Percentiles rank a stretch among this genome's conserved stretches.
Conservation (phyloP, 208 protist species). For the Trypanosoma congolense region DNA sequence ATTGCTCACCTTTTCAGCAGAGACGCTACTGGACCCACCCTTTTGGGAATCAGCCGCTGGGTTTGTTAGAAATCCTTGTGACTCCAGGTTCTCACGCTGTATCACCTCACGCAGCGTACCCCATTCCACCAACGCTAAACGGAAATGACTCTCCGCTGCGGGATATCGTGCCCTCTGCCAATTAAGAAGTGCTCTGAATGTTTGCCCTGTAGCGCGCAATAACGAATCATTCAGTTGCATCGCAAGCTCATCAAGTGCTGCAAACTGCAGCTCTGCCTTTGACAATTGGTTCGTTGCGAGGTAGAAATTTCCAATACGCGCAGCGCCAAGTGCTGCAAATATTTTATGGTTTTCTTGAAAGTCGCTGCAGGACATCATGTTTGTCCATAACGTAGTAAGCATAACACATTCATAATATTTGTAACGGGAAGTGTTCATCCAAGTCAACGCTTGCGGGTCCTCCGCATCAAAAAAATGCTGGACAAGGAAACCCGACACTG, state of each 20-base stretch:
- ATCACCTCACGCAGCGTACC: slow-evolving; percentile 24
- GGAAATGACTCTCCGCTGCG: slow-evolving; percentile 62
- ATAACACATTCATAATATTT: slow-evolving; percentile 82
- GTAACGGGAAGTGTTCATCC: slow-evolving; percentile 62
- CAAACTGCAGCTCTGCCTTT: slow-evolving; percentile 65
- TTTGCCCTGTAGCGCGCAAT: slow-evolving; percentile 65
- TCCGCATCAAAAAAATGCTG: slow-evolving; percentile 55
- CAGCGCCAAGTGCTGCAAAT: slow-evolving; percentile 49
- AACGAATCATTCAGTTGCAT: slow-evolving; percentile 28
- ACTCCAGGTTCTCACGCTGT: background rate
- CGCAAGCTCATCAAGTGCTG: slow-evolving; percentile 32
- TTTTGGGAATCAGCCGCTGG: background rate
- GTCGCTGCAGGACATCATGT: slow-evolving; percentile 50
- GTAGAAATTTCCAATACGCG: slow-evolving; percentile 82
- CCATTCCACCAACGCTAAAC: slow-evolving; percentile 47
- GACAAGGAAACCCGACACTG: slow-evolving; percentile 61
- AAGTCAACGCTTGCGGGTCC: slow-evolving; percentile 34
- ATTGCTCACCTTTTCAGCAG: background rate
- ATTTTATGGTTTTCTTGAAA: slow-evolving; percentile 58
- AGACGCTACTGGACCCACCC: slow-evolving; percentile 9
- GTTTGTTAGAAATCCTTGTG: background rate
- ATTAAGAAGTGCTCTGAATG: slow-evolving; percentile 65
- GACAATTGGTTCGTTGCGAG: slow-evolving; percentile 74
- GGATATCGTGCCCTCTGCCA: slow-evolving; percentile 75
- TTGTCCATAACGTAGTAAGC: slow-evolving; percentile 75